Evolutionary conservation across 225 moss, liverwort and hornwort genomes (phyloP), one percentile per base, ranked within the genome.

Genomic region (Polytrichum commune): DNA sequence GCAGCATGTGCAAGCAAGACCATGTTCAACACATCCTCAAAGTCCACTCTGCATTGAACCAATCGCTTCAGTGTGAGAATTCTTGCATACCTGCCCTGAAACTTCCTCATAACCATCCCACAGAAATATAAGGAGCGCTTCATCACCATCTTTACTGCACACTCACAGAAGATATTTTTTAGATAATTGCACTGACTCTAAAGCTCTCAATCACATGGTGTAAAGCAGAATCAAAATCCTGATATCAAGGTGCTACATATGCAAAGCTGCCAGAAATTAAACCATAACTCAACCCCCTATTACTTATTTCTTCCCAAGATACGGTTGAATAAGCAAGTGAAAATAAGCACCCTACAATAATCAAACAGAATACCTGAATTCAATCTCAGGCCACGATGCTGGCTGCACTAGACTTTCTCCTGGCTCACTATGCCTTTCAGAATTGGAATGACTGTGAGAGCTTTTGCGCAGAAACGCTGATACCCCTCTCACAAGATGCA

Each of bases 21-120:
- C 20, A 20, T 20, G 60, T 62, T 62, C 61, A 62, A n/a, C n/a
- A 62, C 61, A 62, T 62, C 61, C 61, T 62, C 13, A 62, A 62
- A 62, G 46, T 16, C 46, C 46, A 46, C 46, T 46, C 13, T 46
- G 46, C 46, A 46, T 16, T 60, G 60, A 65, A 18, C 27, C 18
- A 8, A 27, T 20, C 64, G 29, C 29, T 30, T 30, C 18, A 27
- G 18, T 24, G 8, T 19, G 27, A 23, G 24, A 27, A 27, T 54
- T 26, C 19, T 27, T 19, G 29, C 55, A 56, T n/a, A 71, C 56
- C 64, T 68, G 74, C 54, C 72, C 75, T 28, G 75, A 71, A 62
- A 75, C 75, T 60, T 75, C 67, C 68, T 83, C 78, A 57, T 72
- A 83, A 5, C 64, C 63, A 61, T 83, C 67, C 82, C 82, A 83